Evolutionary conservation across 768 basidiomycete genomes (phyloP).

Genomic region (Lactarius psammicola): DNA sequence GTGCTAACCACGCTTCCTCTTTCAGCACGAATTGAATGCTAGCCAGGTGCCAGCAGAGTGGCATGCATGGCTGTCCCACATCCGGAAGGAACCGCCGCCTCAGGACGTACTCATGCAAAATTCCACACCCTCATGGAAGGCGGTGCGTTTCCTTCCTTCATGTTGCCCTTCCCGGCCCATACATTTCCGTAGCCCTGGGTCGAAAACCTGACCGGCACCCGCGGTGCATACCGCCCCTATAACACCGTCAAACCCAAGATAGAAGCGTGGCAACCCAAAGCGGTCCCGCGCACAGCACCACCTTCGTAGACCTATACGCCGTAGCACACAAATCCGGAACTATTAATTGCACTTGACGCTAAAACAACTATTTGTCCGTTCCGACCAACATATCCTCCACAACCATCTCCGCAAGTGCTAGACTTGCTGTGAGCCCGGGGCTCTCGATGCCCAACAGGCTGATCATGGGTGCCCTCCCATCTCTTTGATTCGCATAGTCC

Average conservation of each 20-base stretch:
- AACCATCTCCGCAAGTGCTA: slow-evolving; percentile 85
- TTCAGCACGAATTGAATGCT: slow-evolving; percentile 82
- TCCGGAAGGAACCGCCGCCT: slow-evolving; percentile 77
- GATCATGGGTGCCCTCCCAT: slow-evolving; percentile 55
- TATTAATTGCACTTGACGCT: slow-evolving; percentile 15
- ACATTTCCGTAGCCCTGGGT: slow-evolving; percentile 58
- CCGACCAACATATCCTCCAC: slow-evolving; percentile 55
- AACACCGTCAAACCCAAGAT: slow-evolving; percentile 85
- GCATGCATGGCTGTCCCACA: slow-evolving; percentile 95
- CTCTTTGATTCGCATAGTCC: slow-evolving; percentile 45
- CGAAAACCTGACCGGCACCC: slow-evolving; percentile 91
- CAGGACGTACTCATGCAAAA: slow-evolving; percentile 72
- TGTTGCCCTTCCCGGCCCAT: not conserved
- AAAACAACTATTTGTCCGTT: slow-evolving; percentile 1
- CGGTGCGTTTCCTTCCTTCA: slow-evolving; percentile 49
- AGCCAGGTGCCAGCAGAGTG: slow-evolving; percentile 94
- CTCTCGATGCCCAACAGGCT: slow-evolving; percentile 89
- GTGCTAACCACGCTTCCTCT: slow-evolving; percentile 4
- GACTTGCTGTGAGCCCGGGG: slow-evolving; percentile 83
- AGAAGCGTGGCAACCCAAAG: slow-evolving; percentile 79
- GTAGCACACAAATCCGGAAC: slow-evolving; percentile 10
- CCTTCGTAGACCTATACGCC: slow-evolving; percentile 23
- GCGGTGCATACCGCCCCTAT: slow-evolving; percentile 87
- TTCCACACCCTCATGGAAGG: slow-evolving; percentile 75
- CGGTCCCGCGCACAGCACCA: slow-evolving; percentile 45